A percentile compares a stretch with the other conserved stretches of the same genome.
Conservation (phyloP, 139 green algal genomes). For the Tetradesmus obliquus region DNA sequence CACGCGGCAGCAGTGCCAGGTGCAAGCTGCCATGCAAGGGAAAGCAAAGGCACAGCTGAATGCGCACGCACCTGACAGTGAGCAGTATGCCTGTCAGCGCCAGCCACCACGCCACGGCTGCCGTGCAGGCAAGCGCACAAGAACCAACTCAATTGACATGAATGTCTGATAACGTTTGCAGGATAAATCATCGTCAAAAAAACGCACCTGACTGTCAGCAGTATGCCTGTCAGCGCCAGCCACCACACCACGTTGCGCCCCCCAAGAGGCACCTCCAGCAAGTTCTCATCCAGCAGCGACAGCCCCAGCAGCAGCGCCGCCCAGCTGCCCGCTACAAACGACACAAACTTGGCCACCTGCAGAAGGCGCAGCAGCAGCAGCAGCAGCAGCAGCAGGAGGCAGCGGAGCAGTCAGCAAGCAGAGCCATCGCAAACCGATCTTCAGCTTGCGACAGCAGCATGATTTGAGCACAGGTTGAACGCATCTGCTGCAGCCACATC, state of each 20-base stretch:
- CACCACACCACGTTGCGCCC: slow-evolving; percentile 88
- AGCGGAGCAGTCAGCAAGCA: not conserved
- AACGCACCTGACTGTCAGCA: slow-evolving; percentile 72
- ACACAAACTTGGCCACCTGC: slow-evolving; percentile 79
- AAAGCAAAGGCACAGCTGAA: not conserved
- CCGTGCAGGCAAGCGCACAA: no score
- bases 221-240: slow-evolving; percentile 78
- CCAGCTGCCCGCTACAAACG: slow-evolving; percentile 90
- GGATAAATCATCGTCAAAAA: no score
- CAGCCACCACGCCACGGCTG: slow-evolving; percentile 87
- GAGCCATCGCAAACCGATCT: no score
- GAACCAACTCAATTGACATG: no score
- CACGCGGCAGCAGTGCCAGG: not conserved
- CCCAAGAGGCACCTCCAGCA: slow-evolving; percentile 84
- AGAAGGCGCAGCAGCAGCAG: slow-evolving; percentile 4
- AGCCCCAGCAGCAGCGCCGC: slow-evolving; percentile 86
- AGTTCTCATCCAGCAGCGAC: slow-evolving; percentile 79
- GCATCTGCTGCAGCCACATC: no score
- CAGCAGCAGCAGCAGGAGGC: not conserved
- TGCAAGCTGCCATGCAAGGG: no score
- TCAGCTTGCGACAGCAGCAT: no score
- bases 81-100: slow-evolving; percentile 79
- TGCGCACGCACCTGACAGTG: slow-evolving; percentile 40
- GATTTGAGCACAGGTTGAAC: no score
- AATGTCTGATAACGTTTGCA: no score